A percentile compares a stretch with the other conserved stretches of the same genome.
These are phyloP conservation scores for Miamiensis avidus DNA, from an alignment of 169 alveolate species.

Conservation along the genomic window DNA sequence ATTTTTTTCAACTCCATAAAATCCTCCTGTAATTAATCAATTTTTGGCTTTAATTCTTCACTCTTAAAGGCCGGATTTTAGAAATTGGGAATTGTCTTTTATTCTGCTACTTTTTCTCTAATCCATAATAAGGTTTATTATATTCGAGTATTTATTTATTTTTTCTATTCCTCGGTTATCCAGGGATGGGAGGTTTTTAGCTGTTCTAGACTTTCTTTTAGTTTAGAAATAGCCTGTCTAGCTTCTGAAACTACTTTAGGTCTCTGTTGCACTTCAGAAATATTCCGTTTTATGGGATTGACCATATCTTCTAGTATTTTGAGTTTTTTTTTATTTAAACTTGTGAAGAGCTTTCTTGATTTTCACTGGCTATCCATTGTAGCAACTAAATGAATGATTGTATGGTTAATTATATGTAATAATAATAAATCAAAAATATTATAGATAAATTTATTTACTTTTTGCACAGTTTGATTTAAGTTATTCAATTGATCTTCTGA, in stretches of 20 bases:
- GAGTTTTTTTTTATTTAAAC: conserved; percentile 18
- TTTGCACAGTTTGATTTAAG: neutral
- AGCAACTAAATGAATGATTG: conserved; percentile 2
- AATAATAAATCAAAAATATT: neutral
- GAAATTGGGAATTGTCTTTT: conserved; percentile 6
- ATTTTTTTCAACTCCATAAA: too few relatives aligned
- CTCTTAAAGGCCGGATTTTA: conserved; percentile 42
- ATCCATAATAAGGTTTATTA: conserved; percentile 29
- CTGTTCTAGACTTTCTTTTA: conserved; percentile 8
- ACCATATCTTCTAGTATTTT: conserved; percentile 11
- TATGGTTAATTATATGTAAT: neutral
- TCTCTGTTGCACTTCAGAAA: conserved; percentile 34
- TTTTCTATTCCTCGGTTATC: conserved; percentile 37
- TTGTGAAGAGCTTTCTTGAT: conserved; percentile 20
- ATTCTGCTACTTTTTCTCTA: conserved; percentile 2
- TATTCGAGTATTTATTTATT: neutral
- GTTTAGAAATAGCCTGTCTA: conserved; percentile 11
- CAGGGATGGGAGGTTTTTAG: conserved; percentile 27
- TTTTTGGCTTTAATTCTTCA: too few relatives aligned
- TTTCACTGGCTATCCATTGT: conserved; percentile 37
- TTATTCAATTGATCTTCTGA: conserved; percentile 21
- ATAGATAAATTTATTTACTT: neutral
- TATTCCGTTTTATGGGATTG: conserved; percentile 25
- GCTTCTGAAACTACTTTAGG: conserved; percentile 40
- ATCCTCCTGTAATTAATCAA: too few relatives aligned